A percentile compares a stretch with the other conserved stretches of the same genome.
phyloP scores from a whole-genome alignment of 1,284 basidiomycete species.

The Cryptococcus maquisensis region DNA sequence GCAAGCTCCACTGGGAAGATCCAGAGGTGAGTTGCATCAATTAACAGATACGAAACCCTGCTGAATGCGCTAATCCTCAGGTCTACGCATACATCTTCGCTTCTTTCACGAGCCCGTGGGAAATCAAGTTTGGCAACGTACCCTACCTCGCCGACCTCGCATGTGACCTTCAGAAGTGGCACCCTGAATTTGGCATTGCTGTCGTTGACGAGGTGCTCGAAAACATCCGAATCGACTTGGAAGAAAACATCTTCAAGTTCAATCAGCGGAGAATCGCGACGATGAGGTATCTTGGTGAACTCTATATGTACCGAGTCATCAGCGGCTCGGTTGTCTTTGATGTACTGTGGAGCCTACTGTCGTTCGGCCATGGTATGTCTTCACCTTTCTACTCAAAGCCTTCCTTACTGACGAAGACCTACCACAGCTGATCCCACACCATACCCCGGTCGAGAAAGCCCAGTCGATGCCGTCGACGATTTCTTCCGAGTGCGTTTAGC shows the following conservation, averaged over 20 bases:
- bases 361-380: slow-evolving; percentile 86
- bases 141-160: slow-evolving; percentile 88
- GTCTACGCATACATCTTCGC: slow-evolving; percentile 55
- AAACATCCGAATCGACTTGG: slow-evolving; percentile 82
- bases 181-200: slow-evolving; percentile 77
- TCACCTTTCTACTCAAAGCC: background rate
- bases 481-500: slow-evolving; percentile 91
- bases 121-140: slow-evolving; percentile 86
- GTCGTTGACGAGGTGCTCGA: slow-evolving; percentile 94
- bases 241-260: slow-evolving; percentile 90
- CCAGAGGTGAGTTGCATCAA: slow-evolving; percentile 45
- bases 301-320: slow-evolving; percentile 95
- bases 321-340: slow-evolving; percentile 88
- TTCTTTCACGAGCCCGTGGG: slow-evolving; percentile 94
- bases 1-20: slow-evolving; percentile 96
- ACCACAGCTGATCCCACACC: slow-evolving; percentile 72
- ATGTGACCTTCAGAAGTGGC: slow-evolving; percentile 88
- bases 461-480: slow-evolving; percentile 88
- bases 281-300: slow-evolving; percentile 89
- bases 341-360: slow-evolving; percentile 89
- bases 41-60: slow-evolving; percentile 32
- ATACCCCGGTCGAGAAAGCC: slow-evolving; percentile 68
- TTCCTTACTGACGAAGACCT: slow-evolving; percentile 6
- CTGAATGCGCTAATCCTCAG: slow-evolving; percentile 49
- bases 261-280: slow-evolving; percentile 90